Evolutionary conservation across 2,329 filamentous ascomycete species (phyloP), one percentile per base, ranked within the genome.

Genomic region (Beauveria brongniartii): DNA sequence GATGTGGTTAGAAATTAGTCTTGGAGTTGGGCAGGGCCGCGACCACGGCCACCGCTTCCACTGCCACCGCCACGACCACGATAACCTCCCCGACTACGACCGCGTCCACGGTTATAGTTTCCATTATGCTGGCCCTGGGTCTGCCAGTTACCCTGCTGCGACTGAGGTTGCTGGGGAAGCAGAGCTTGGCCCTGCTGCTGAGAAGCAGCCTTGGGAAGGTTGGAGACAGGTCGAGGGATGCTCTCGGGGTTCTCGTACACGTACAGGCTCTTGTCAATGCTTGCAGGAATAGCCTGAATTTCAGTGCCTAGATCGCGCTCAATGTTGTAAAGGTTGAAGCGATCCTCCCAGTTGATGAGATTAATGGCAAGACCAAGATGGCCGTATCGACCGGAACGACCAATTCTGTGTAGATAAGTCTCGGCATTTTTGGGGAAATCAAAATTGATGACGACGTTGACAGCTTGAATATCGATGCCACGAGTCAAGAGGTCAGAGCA

Each of bases 391-490:
- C 94, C 94, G 56, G 94, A 99, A 72, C 94, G 91, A 80, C 94
- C 94, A 72, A 99, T 99, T 67, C 94, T 91, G 78, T 99, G 94
- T 62, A 99, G 86, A 72, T 99, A 99, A 0, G 94, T 99, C 78
- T 99, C 94, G 18, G 94, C 95, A 70, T 99, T 99, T 80, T 99
- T 99, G 59, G 94, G 94, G 74, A 99, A 99, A 71, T 99, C 94
- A 71, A 99, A 99, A 80, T 99, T 99, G 84, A 99, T 99, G 72
- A 99, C 94, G 60, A 99, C 94, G 69, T 99, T 99, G 71, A 99
- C 94, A 59, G 94, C 94, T 76, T 99, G 94, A 66, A 99, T 99
- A 77, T 99, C 94, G 70, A 99, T 99, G 86, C 94, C 94, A 77
- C 94, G 92, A 65, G 94, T 99, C 65, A 99, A 84, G 44, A 99